These are phyloP conservation scores for Phallus indusiatus DNA, from an alignment of 768 basidiomycete genomes.

Conservation along the genomic window DNA sequence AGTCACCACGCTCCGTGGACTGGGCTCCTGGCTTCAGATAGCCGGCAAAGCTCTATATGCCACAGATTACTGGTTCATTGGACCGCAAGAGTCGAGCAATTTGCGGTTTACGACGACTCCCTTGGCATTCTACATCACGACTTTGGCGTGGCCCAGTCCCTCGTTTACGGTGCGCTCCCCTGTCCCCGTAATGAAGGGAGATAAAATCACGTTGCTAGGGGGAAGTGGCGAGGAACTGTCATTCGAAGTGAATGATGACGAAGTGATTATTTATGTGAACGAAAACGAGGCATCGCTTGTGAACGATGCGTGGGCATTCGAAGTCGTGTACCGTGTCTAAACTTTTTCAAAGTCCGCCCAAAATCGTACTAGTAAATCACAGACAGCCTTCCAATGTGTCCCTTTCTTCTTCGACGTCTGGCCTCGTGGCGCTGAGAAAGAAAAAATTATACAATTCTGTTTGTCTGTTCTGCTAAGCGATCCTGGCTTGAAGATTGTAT, in stretches of 20 bases:
- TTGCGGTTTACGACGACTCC: neutral
- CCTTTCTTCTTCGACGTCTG: neutral
- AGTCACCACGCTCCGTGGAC: neutral
- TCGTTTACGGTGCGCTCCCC: neutral
- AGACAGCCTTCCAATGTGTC: neutral
- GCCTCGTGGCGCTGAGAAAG: neutral
- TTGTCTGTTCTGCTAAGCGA: neutral
- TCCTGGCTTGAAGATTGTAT: neutral
- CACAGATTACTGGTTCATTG: slow-evolving; percentile 6
- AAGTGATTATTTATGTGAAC: neutral
- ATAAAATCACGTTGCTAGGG: slow-evolving; percentile 1
- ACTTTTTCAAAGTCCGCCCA: neutral
- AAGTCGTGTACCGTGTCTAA: neutral
- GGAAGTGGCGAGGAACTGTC: neutral
- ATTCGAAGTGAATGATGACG: neutral
- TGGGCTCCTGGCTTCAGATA: slow-evolving; percentile 2
- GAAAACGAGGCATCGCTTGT: slow-evolving; percentile 1
- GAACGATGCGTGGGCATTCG: neutral
- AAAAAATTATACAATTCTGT: neutral
- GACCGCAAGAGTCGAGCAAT: slow-evolving; percentile 7
- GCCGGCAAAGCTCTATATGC: slow-evolving; percentile 3
- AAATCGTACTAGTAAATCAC: no score
- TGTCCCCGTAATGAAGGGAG: neutral
- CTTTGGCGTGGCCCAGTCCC: neutral
- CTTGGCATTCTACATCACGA: neutral